Evolutionary conservation across 305 asterid genomes (phyloP).

Genomic region (Plantago lanceolata): DNA sequence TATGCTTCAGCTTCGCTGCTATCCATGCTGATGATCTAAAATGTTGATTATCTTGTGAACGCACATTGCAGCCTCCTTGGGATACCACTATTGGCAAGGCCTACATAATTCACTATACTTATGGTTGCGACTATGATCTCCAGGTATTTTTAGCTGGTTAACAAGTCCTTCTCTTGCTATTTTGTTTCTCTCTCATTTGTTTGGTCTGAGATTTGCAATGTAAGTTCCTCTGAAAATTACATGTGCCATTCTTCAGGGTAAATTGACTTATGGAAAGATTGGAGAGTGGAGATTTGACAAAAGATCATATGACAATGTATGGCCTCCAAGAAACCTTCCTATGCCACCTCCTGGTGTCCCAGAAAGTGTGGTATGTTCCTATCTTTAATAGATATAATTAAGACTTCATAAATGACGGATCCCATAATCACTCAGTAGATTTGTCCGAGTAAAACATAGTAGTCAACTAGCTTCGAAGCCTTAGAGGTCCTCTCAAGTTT

Average conservation of each 20-base stretch:
- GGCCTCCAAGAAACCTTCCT: slow-evolving; percentile 83
- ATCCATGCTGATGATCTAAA: slow-evolving; percentile 13
- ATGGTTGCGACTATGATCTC: slow-evolving; percentile 83
- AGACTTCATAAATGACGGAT: slow-evolving; percentile 9
- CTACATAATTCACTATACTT: slow-evolving; percentile 82
- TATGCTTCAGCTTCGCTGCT: slow-evolving; percentile 15
- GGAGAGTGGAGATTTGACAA: slow-evolving; percentile 98
- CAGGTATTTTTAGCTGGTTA: slow-evolving; percentile 41
- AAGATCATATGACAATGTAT: slow-evolving; percentile 51
- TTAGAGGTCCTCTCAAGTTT: background rate
- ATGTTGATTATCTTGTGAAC: slow-evolving; percentile 20
- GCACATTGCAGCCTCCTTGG: slow-evolving; percentile 78
- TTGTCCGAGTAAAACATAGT: background rate
- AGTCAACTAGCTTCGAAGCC: background rate
- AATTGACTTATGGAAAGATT: slow-evolving; percentile 72
- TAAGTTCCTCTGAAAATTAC: background rate
- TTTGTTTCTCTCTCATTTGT: background rate
- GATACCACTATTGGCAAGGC: slow-evolving; percentile 63
- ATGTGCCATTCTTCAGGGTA: slow-evolving; percentile 44
- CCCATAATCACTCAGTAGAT: background rate
- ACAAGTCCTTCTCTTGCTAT: background rate
- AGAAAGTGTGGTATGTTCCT: slow-evolving; percentile 67
- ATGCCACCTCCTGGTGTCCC: slow-evolving; percentile 94
- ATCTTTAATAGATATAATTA: background rate
- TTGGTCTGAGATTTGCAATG: background rate